phyloP scores from a whole-genome alignment of 306 rosid species.

The Rosa chinensis region DNA sequence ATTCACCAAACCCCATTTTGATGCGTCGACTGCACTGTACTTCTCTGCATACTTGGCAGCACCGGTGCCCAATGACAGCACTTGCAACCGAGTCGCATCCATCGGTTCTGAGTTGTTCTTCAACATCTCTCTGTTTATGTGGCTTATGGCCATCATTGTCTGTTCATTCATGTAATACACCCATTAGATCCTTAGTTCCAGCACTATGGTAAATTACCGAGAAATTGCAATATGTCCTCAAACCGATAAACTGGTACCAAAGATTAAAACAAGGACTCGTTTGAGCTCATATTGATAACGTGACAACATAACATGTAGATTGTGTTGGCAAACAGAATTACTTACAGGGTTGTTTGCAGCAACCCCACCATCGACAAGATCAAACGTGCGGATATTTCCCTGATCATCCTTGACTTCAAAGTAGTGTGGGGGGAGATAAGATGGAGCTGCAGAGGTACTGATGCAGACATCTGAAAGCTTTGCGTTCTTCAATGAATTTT shows the following conservation, averaged over 20 bases:
- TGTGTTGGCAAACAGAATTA: background rate
- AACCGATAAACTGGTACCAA: background rate
- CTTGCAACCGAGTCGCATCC: constrained; percentile 27
- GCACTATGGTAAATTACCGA: background rate
- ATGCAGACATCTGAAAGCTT: constrained; percentile 43
- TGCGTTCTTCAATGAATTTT: constrained; percentile 30
- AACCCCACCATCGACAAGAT: constrained; percentile 42
- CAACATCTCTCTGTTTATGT: constrained; percentile 22
- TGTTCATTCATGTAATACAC: background rate
- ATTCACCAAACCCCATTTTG: constrained; percentile 38
- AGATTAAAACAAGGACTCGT: background rate
- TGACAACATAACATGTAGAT: background rate
- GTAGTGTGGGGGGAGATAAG: constrained; percentile 41
- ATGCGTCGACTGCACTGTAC: constrained; percentile 35
- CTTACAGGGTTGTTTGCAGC: constrained; percentile 52
- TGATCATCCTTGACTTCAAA: constrained; percentile 25
- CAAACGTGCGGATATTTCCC: constrained; percentile 26
- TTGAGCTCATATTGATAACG: background rate
- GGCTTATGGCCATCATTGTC: constrained; percentile 39
- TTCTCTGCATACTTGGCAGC: constrained; percentile 37
- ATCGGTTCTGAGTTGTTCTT: background rate
- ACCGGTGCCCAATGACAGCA: constrained; percentile 37
- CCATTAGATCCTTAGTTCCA: background rate
- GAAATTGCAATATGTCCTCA: background rate
- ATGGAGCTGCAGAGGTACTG: constrained; percentile 48